A percentile compares a stretch with the other conserved stretches of the same genome.
Evolutionary conservation across 768 basidiomycete species (phyloP).

Genomic region (Kwoniella sp.): DNA sequence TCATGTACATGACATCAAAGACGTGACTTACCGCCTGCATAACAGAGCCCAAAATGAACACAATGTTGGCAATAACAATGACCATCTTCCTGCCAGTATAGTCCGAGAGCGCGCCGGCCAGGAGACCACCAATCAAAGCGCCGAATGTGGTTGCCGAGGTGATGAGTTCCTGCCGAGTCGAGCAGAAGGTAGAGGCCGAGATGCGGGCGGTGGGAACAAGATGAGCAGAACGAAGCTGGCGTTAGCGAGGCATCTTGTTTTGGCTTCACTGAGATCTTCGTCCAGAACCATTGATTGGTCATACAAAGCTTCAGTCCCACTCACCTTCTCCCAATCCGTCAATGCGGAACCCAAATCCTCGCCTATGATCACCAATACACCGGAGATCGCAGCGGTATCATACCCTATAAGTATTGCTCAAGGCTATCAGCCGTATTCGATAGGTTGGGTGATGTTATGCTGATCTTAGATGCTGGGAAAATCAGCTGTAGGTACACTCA

Average conservation of each 20-base stretch:
- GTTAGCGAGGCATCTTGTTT: no score
- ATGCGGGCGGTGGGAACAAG: not conserved
- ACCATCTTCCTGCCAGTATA: conserved; percentile 69
- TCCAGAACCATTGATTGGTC: no score
- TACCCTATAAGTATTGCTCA: conserved; percentile 67
- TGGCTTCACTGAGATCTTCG: no score
- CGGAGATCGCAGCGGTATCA: conserved; percentile 76
- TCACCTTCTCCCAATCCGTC: conserved; percentile 68
- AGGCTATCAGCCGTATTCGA: no score
- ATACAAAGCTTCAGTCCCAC: no score
- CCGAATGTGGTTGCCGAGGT: conserved; percentile 77
- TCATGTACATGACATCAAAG: not conserved
- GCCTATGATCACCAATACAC: conserved; percentile 74
- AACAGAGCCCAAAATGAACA: conserved; percentile 75
- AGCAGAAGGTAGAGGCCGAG: not conserved
- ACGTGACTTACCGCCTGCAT: conserved; percentile 63
- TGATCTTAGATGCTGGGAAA: not conserved
- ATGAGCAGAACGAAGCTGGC: no score
- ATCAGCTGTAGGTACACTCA: conserved; percentile 51
- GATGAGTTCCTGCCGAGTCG: conserved; percentile 67
- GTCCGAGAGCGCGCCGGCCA: conserved; percentile 70
- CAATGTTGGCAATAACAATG: conserved; percentile 67
- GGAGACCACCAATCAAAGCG: conserved; percentile 73
- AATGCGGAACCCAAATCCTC: conserved; percentile 65
- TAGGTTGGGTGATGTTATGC: no score